Evolutionary conservation across 2,329 filamentous ascomycete genomes (phyloP), one percentile per base, ranked within the genome.

Genomic region (Trichoderma hamatum): DNA sequence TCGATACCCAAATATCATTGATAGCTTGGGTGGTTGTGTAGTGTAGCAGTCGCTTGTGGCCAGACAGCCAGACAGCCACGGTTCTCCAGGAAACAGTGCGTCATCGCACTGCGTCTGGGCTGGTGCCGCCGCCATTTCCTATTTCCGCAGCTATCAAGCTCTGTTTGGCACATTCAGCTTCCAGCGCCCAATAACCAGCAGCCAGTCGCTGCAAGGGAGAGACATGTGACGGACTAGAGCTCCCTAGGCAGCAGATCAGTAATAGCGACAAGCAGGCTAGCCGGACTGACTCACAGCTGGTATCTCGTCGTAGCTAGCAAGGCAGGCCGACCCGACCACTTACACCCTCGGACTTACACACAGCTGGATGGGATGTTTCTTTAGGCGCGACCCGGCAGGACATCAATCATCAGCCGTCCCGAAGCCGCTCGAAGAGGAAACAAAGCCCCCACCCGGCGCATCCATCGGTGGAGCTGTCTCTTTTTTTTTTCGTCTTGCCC

Each of bases 141-240:
- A 63, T 63, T 63, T 36, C 60, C 60, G 60, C 30, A 52, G 46
- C 60, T 26, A n/a, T 32, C 59, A 61, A 61, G 60, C 60, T 63
- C 30, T 52, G 60, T 63, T 52, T 63, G 60, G 60, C 60, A 52
- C 60, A 46, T 63, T 63, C 61, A 65, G 61, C 61, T 65, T 65
- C 32, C 16, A 43, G 16, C 39, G 39, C 39, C 39, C 39, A 43
- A 10, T 43, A 19, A 19, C 39, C 39, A 43, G 39, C 16, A 43
- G 39, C 39, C 39, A 43, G 39, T 43, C 39, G 39, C 39, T n/a
- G 19, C 39, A n/a, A 3, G 2, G 39, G 39, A n/a, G 39, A 43
- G 39, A 55, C 61, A 65, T 65, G 51, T 65, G 61, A 54, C 36
- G 16, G 60, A 28, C 24, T 49, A 43, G 16, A 43, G 16, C 7